Base-by-base conservation (phyloP, 1,284 basidiomycete species). In the Apiotrichum gamsii region DNA sequence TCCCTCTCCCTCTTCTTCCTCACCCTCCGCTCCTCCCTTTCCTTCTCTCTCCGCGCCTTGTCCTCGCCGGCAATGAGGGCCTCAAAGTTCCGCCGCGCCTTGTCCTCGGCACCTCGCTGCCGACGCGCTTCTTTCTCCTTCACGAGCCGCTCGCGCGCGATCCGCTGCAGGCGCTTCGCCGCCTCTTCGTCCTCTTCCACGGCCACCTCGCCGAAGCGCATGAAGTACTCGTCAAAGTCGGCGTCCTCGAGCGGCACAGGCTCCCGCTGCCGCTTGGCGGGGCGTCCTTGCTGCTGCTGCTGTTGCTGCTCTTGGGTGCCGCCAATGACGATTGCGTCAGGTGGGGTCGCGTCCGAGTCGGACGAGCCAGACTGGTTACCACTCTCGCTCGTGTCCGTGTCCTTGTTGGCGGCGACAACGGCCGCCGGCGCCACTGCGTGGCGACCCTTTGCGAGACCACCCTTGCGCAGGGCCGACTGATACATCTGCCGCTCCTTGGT, bases 401-500 rank as follows among this genome's bases (percentile, higher is more conserved):
- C 42, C 32, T 39, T 31, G 16, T 42, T 49, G 10, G 38, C 42
- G 16, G 34, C 20, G 21, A 42, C 40, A 8, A 33, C 15, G 3
- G 44, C 40, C 4, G 34, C 29, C 10, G 51, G 51, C 4, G 51
- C 51, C 15, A 53, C 33, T 3, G 43, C 51, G 14, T 44, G 47
- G 8, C 47, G 44, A 5, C 57, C 62, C 39, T 63, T 63, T 16
- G 59, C 56, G n/a, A 66, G 55, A 10, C 69, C 65, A 2, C 71
- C 69, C 28, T 59, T 56, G 3, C 61, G 56, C 4, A 73, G 49
- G 0, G 58, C 59, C 1, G 58, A 60, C 39, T 65, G 63, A 52
- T 73, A 73, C 15, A 61, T 53, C 50, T 65, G 62, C 18, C 61
- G 54, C 45, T 73, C 71, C 38, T 60, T 60, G 2, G 70, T 72